phyloP scores from a whole-genome alignment of 2,329 filamentous ascomycete genomes.

The Diaporthe ampelina region DNA sequence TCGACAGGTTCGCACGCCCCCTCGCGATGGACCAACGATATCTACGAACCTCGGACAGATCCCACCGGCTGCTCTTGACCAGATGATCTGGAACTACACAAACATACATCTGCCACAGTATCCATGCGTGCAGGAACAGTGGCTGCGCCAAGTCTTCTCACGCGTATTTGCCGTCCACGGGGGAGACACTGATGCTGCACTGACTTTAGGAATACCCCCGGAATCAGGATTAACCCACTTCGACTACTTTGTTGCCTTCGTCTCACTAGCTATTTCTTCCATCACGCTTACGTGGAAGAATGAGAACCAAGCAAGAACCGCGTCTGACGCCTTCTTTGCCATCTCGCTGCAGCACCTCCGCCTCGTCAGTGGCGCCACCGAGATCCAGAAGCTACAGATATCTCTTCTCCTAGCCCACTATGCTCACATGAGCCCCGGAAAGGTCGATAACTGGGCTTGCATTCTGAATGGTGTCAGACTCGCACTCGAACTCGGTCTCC shows the following conservation, averaged over 20 bases:
- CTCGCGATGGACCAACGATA: conserved; percentile 27
- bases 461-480: conserved; percentile 25
- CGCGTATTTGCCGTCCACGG: conserved; percentile 15
- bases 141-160: conserved; percentile 30
- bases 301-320: conserved; percentile 27
- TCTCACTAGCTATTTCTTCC: conserved; percentile 29
- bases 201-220: conserved; percentile 22
- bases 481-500: conserved; percentile 29
- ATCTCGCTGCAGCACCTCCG: conserved; percentile 35
- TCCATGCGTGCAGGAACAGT: conserved; percentile 34
- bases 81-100: conserved; percentile 34
- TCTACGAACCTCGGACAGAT: conserved; percentile 32
- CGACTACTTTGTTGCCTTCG: conserved; percentile 34
- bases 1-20: conserved; percentile 25
- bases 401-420: conserved; percentile 30
- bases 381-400: conserved; percentile 31
- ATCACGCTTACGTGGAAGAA: conserved; percentile 36
- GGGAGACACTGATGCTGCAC: conserved; percentile 30
- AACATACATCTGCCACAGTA: conserved; percentile 35
- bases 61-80: conserved; percentile 27
- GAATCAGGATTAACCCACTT: conserved; percentile 33
- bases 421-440: conserved; percentile 26
- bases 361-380: conserved; percentile 11
- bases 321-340: conserved; percentile 31
- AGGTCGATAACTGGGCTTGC: conserved; percentile 35